Evolutionary conservation across 352 stramenopile genomes (phyloP).

Genomic region (Phytophthora tubulina): DNA sequence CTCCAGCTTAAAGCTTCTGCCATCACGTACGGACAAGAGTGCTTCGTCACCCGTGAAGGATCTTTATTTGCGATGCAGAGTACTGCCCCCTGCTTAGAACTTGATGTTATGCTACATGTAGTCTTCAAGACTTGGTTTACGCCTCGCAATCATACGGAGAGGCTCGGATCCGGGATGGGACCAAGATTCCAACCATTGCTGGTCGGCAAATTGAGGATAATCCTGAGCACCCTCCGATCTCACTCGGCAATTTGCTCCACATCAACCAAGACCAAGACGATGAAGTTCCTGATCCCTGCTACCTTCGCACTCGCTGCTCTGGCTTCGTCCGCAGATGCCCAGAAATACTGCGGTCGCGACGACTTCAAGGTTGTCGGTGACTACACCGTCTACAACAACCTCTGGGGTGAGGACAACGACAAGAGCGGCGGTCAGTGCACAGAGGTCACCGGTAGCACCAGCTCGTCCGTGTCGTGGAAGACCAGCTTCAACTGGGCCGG

Average conservation of each 20-base stretch:
- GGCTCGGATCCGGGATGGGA: not conserved
- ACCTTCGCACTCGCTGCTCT: slow-evolving; percentile 19
- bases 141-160: too few relatives aligned
- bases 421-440: slow-evolving; percentile 52
- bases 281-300: slow-evolving; percentile 32
- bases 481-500: slow-evolving; percentile 53
- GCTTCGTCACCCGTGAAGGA: too few relatives aligned
- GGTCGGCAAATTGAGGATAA: too few relatives aligned
- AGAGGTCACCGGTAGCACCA: slow-evolving; percentile 37
- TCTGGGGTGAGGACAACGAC: slow-evolving; percentile 46
- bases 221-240: not conserved
- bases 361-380: slow-evolving; percentile 38
- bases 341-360: slow-evolving; percentile 44
- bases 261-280: slow-evolving; percentile 16
- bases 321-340: slow-evolving; percentile 20
- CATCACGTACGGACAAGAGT: too few relatives aligned
- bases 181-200: too few relatives aligned
- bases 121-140: too few relatives aligned
- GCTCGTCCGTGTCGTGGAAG: slow-evolving; percentile 46
- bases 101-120: too few relatives aligned
- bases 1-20: too few relatives aligned
- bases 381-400: slow-evolving; percentile 65
- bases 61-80: too few relatives aligned
- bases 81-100: too few relatives aligned
- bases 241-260: not conserved